Conservation (phyloP, 1,139 yeast genomes). For the Taphrina deformans region DNA sequence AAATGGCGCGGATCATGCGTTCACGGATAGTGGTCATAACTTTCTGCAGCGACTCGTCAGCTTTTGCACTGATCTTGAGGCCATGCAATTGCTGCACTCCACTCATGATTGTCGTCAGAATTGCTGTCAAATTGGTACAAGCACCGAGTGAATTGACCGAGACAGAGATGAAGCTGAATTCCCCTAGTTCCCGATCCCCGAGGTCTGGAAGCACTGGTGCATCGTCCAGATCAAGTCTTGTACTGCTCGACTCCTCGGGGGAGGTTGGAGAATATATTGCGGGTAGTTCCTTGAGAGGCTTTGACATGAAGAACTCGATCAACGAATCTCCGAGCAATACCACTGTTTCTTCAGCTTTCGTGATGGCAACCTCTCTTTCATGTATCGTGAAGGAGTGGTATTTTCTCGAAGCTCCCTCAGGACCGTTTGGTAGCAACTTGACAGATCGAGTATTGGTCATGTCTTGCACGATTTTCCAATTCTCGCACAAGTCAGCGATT, state of each 20-base stretch:
- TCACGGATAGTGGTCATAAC: constrained; percentile 48
- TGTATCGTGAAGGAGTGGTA: constrained; percentile 21
- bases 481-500: constrained; percentile 22
- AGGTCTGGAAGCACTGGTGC: constrained; percentile 18
- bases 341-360: constrained; percentile 14
- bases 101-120: constrained; percentile 48
- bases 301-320: constrained; percentile 13
- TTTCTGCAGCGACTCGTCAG: constrained; percentile 47
- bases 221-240: neutral
- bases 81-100: constrained; percentile 52
- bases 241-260: neutral
- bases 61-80: constrained; percentile 48
- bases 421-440: constrained; percentile 36
- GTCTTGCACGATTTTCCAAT: constrained; percentile 25
- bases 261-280: constrained; percentile 16
- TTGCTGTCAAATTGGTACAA: constrained; percentile 51
- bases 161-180: constrained; percentile 57
- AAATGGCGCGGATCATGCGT: constrained; percentile 52
- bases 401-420: constrained; percentile 24
- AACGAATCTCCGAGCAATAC: constrained; percentile 8
- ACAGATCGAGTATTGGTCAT: constrained; percentile 38
- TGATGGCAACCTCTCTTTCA: constrained; percentile 5
- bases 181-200: neutral
- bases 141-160: constrained; percentile 61
- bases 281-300: constrained; percentile 15